Conservation (phyloP, 1,139 yeast genomes). For the Taphrina wiesneri region DNA sequence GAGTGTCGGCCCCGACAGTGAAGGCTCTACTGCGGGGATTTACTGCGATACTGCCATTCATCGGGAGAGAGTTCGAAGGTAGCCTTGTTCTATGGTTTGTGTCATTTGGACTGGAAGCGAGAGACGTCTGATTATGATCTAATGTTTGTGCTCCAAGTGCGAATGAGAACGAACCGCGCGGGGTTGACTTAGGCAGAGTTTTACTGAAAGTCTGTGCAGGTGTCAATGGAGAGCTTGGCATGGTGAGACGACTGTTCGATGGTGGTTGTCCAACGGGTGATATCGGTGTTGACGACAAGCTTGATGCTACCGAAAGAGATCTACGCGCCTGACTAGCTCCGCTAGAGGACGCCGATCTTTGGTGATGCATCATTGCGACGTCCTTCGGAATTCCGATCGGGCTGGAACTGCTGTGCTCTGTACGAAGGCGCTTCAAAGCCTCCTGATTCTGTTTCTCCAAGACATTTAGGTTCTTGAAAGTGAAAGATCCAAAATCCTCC, state of each 20-base stretch:
- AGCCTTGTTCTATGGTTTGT: constrained; percentile 14
- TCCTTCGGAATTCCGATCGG: constrained; percentile 15
- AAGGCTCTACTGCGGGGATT: constrained; percentile 20
- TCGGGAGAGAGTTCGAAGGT: constrained; percentile 22
- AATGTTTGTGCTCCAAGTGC: not conserved
- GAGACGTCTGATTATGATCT: not conserved
- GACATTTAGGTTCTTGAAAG: constrained; percentile 83
- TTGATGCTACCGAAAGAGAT: constrained; percentile 37
- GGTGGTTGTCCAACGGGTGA: constrained; percentile 37
- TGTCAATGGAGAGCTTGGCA: constrained; percentile 38
- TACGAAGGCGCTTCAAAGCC: constrained; percentile 79
- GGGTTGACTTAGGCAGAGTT: not conserved
- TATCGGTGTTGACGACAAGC: constrained; percentile 37
- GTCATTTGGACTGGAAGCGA: not conserved
- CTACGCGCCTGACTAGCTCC: constrained; percentile 35
- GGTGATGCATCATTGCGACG: constrained; percentile 33
- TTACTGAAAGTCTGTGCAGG: not conserved
- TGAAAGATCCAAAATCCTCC: constrained; percentile 89
- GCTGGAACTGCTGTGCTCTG: constrained; percentile 59
- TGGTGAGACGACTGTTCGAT: constrained; percentile 21
- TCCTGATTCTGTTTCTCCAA: constrained; percentile 93
- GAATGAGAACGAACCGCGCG: not conserved
- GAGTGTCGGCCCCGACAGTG: constrained; percentile 28
- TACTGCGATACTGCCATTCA: constrained; percentile 17
- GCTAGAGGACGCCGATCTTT: constrained; percentile 37